Base-by-base conservation (phyloP, 1,139 yeast genomes). In the Candida tetrigidarum region DNA sequence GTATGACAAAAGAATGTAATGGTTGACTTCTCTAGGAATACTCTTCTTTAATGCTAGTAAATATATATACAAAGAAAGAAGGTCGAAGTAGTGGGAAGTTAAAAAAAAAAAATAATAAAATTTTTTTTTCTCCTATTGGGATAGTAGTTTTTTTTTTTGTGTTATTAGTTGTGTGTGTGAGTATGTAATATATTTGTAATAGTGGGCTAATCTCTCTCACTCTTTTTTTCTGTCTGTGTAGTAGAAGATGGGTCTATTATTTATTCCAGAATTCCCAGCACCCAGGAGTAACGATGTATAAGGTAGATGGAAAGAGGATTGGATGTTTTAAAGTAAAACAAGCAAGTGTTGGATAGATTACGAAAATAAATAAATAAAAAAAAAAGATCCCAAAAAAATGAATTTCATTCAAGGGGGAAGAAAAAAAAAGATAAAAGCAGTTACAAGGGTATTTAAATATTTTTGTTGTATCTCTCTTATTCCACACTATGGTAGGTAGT, bases 381-480 rank as follows among this genome's bases (percentile, higher is more conserved):
- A 32, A 19, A 32, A 19, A 18, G 19, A 2, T 32, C 10, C 10
- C 15, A 15, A 8, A 25, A 25, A 3, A 25, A 2, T 12, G n/a
- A 25, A 25, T 11, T 4, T 25, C 25, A 22, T 22, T 22, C 25
- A 22, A 22, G 25, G 25, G 25, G 25, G 25, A 9, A 9, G 34
- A 6, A 10, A 11, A 32, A 19, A 32, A 15, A 6, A 14, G 23
- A 20, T 23, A 8, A 19, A 32, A 10, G 4, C 12, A 7, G 11
- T n/a, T n/a, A n/a, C n/a, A n/a, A 32, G 36, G 36, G 36, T 32
- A 32, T 32, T 32, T 32, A 32, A 32, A 32, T 32, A 32, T 11
- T 28, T 28, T 22, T 22, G 25, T 22, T 6, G 25, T 22, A n/a
- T n/a, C n/a, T n/a, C n/a, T n/a, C n/a, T n/a, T n/a, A n/a, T n/a